Base-by-base conservation (phyloP, 129 eudicot genomes). In the Flaveria trinervia region DNA sequence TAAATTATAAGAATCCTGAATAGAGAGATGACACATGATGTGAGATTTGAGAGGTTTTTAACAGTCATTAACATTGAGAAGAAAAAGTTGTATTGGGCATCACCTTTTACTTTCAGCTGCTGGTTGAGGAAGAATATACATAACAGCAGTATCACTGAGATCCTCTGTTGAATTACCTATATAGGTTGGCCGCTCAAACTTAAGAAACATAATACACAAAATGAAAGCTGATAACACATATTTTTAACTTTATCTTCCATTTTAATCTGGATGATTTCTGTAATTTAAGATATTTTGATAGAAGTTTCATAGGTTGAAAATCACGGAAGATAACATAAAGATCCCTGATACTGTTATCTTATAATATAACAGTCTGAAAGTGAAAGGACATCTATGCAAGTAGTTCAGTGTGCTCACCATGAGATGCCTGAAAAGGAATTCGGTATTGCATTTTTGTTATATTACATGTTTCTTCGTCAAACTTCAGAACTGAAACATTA, bases 1-100 rank as follows among this genome's bases (percentile, higher is more conserved):
- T 84, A 95, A 14, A 95, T 84, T 78, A 95, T 81, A 75, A 92
- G 90, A 64, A 92, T 80, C 96, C 99, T 95, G 90, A 79, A 87
- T 57, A 45, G 57, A 65, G 18, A 80, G 72, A 73, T 28, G 54
- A 46, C 46, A 5, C 22, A 26, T 55, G 25, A 55, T 74, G 69
- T 75, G 48, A 74, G 82, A 71, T 70, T 73, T 39, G 2, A 52
- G 62, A 79, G 64, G 20, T 70, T 75, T 70, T 33, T 43, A 69
- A 64, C n/a, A 33, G 78, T 61, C 14, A 15, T 20, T 41, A 20
- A 51, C 25, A 17, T 51, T 54, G 15, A 54, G 60, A 65, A 59
- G 36, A 70, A 67, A 76, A 51, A 33, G 14, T 25, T 71, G 65
- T 52, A 59, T 59, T 73, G 11, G 25, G 54, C 74, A 11, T 71